Percentiles rank a stretch among this genome's conserved stretches.
Evolutionary conservation across 2,329 filamentous ascomycete genomes (phyloP).

Genomic region (Trichoderma atroviride): DNA sequence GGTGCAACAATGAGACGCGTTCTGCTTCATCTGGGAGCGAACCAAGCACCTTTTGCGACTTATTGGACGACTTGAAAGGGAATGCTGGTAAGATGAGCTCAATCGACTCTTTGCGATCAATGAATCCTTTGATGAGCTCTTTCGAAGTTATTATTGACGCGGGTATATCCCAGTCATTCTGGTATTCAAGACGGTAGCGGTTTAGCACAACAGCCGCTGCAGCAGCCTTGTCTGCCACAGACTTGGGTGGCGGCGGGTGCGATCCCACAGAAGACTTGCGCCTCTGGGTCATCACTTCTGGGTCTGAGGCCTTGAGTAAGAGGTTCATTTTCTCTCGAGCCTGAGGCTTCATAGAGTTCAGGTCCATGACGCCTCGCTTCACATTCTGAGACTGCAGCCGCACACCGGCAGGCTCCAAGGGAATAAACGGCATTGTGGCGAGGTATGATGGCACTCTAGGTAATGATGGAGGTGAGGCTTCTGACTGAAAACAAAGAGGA

Average conservation of each 20-base stretch:
- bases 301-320: background rate
- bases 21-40: conserved; percentile 47
- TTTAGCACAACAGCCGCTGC: background rate
- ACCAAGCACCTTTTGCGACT: conserved; percentile 39
- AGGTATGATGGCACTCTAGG: background rate
- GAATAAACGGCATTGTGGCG: background rate
- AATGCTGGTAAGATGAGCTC: conserved; percentile 29
- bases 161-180: conserved; percentile 17
- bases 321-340: background rate
- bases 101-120: conserved; percentile 8
- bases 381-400: background rate
- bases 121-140: background rate
- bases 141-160: background rate
- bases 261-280: background rate
- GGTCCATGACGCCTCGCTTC: background rate
- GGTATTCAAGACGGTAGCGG: conserved; percentile 9
- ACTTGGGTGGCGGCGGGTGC: background rate
- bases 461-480: background rate
- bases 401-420: background rate
- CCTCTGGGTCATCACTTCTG: no score
- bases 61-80: conserved; percentile 33
- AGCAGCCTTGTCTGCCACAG: background rate
- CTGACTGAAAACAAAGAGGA: background rate
- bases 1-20: conserved; percentile 43
- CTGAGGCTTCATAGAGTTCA: background rate